phyloP scores from a whole-genome alignment of 768 basidiomycete genomes.

The Termitomyces sp. region DNA sequence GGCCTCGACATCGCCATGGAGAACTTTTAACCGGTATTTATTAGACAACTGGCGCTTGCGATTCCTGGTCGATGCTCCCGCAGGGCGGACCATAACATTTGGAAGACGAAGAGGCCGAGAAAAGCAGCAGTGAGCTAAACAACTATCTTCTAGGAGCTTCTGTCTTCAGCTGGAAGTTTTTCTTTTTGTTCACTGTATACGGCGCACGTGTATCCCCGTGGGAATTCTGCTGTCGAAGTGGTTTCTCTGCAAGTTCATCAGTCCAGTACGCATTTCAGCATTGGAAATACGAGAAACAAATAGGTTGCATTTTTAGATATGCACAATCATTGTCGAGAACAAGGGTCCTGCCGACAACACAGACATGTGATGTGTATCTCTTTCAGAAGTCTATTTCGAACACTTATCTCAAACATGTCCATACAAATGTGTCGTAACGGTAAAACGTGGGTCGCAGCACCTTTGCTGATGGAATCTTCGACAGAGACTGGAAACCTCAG shows the following conservation, averaged over 20 bases:
- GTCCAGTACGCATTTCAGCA: no score
- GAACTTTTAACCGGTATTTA: slow-evolving; percentile 82
- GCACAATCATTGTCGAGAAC: background rate
- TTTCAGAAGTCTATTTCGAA: no score
- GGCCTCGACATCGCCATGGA: slow-evolving; percentile 74
- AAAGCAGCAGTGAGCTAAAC: slow-evolving; percentile 1
- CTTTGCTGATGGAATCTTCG: background rate
- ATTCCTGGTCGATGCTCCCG: slow-evolving; percentile 65
- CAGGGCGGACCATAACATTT: slow-evolving; percentile 84
- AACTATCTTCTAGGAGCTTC: slow-evolving; percentile 3
- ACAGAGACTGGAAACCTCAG: background rate
- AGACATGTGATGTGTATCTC: no score
- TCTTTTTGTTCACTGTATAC: background rate
- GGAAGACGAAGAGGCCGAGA: slow-evolving; percentile 30
- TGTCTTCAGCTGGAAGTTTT: slow-evolving; percentile 3
- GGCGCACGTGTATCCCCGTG: background rate
- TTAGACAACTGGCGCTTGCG: slow-evolving; percentile 81
- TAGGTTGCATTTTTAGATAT: background rate
- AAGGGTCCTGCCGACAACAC: background rate
- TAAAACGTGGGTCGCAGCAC: background rate
- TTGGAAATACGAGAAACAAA: background rate
- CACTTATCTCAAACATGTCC: background rate
- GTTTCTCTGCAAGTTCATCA: background rate
- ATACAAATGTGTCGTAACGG: background rate
- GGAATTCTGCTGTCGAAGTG: background rate